Evolutionary conservation across 2,329 filamentous ascomycete genomes (phyloP).

Genomic region (Pseudogymnoascus sp.): DNA sequence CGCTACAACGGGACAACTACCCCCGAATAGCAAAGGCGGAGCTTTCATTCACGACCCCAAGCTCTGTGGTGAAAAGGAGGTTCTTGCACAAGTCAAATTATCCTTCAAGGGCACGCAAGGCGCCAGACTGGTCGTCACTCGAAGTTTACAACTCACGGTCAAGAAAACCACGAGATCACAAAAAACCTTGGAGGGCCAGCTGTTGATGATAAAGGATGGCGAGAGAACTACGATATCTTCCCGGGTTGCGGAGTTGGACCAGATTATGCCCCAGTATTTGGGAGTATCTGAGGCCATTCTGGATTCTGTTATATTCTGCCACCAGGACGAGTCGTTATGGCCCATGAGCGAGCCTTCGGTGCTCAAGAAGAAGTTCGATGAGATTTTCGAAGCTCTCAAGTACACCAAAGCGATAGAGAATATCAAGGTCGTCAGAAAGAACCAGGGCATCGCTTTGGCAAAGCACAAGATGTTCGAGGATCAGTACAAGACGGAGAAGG

Average conservation of each 20-base stretch:
- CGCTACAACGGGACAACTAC: conserved; percentile 88
- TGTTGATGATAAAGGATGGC: conserved; percentile 70
- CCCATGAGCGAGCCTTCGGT: conserved; percentile 81
- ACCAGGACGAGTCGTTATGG: conserved; percentile 97
- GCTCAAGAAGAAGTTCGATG: conserved; percentile 91
- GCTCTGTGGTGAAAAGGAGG: conserved; percentile 78
- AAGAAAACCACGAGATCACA: conserved; percentile 71
- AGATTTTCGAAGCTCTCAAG: conserved; percentile 94
- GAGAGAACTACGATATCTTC: conserved; percentile 75
- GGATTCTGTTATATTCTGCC: conserved; percentile 95
- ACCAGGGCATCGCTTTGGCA: conserved; percentile 67
- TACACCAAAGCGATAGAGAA: conserved; percentile 98
- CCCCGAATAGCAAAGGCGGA: conserved; percentile 81
- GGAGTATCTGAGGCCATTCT: conserved; percentile 87
- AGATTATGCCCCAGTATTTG: conserved; percentile 75
- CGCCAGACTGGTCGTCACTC: conserved; percentile 71
- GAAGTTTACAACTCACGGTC: conserved; percentile 77
- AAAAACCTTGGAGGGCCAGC: conserved; percentile 77
- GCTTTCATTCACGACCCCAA: conserved; percentile 98
- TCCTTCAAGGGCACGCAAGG: conserved; percentile 75
- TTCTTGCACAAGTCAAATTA: conserved; percentile 85
- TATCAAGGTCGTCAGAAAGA: conserved; percentile 79
- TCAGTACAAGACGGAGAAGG: conserved; percentile 76
- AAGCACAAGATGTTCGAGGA: conserved; percentile 68
- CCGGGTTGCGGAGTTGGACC: conserved; percentile 72